phyloP scores from a whole-genome alignment of 495 filamentous ascomycete species.

The Xylona heveae region DNA sequence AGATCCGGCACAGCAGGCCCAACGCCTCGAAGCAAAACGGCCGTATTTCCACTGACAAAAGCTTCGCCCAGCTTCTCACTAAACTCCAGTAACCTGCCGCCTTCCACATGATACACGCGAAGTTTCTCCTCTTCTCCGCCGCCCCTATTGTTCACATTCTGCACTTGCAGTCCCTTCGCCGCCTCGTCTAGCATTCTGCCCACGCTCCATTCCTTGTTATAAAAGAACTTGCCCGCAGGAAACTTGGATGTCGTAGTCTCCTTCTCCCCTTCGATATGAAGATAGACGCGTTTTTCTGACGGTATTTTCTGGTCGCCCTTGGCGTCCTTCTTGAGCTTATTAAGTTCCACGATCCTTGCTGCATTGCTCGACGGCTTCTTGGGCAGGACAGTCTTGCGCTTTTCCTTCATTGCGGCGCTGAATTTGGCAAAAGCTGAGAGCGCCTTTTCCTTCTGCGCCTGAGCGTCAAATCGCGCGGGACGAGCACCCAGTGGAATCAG shows the following conservation, averaged over 20 bases:
- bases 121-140: slow-evolving; percentile 57
- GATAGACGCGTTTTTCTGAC: slow-evolving; percentile 58
- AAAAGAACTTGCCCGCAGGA: slow-evolving; percentile 42
- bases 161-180: slow-evolving; percentile 55
- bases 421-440: slow-evolving; percentile 40
- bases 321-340: slow-evolving; percentile 59
- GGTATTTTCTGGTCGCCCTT: slow-evolving; percentile 75
- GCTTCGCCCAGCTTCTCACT: slow-evolving; percentile 56
- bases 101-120: slow-evolving; percentile 80
- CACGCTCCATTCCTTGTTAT: slow-evolving; percentile 67
- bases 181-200: slow-evolving; percentile 76
- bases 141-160: slow-evolving; percentile 75
- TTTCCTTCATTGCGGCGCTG: slow-evolving; percentile 43
- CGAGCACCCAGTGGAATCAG: slow-evolving; percentile 44
- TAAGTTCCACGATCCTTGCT: slow-evolving; percentile 38
- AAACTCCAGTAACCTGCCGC: slow-evolving; percentile 67
- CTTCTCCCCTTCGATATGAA: slow-evolving; percentile 71
- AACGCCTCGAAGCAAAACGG: slow-evolving; percentile 74
- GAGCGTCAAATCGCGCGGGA: slow-evolving; percentile 11
- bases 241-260: slow-evolving; percentile 50
- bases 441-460: slow-evolving; percentile 25
- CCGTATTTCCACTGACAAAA: slow-evolving; percentile 58
- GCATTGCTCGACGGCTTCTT: slow-evolving; percentile 38
- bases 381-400: slow-evolving; percentile 28
- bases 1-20: slow-evolving; percentile 34